Evolutionary conservation across 805 yeast genomes (phyloP).

Genomic region (Saccharomycopsis schoenii): DNA sequence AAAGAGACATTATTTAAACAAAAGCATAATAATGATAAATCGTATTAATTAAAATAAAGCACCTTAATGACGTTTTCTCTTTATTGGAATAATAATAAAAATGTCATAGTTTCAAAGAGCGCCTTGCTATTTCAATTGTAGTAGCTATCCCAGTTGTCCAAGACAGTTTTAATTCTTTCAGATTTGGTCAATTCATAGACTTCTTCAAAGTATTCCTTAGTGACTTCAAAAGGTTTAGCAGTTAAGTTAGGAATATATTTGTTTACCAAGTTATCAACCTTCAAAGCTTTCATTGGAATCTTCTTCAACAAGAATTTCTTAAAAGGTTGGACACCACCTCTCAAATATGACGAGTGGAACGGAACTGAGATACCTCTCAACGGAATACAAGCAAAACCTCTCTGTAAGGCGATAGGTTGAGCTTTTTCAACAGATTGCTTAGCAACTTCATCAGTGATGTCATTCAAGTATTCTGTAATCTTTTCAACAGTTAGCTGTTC

Average conservation of each 20-base stretch:
- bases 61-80: no score
- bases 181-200: constrained; percentile 88
- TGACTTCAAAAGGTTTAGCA: constrained; percentile 91
- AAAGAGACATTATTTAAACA: not conserved
- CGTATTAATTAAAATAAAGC: not conserved
- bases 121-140: constrained; percentile 22
- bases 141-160: constrained; percentile 93
- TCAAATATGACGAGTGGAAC: constrained; percentile 97
- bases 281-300: constrained; percentile 88
- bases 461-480: constrained; percentile 79
- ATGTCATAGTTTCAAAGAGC: not conserved
- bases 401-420: constrained; percentile 93
- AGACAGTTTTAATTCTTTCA: constrained; percentile 77
- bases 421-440: constrained; percentile 77
- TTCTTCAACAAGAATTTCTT: constrained; percentile 94
- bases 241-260: constrained; percentile 98
- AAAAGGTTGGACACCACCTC: constrained; percentile 98
- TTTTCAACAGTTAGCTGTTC: constrained; percentile 75
- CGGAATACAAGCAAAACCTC: constrained; percentile 98
- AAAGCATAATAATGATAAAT: not conserved
- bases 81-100: not conserved
- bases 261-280: constrained; percentile 85
- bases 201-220: constrained; percentile 95
- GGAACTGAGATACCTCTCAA: constrained; percentile 99
- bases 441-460: constrained; percentile 79